Evolutionary conservation across 106 monocot species (phyloP), one percentile per base, ranked within the genome.

Genomic region (Phalaenopsis aphrodite): DNA sequence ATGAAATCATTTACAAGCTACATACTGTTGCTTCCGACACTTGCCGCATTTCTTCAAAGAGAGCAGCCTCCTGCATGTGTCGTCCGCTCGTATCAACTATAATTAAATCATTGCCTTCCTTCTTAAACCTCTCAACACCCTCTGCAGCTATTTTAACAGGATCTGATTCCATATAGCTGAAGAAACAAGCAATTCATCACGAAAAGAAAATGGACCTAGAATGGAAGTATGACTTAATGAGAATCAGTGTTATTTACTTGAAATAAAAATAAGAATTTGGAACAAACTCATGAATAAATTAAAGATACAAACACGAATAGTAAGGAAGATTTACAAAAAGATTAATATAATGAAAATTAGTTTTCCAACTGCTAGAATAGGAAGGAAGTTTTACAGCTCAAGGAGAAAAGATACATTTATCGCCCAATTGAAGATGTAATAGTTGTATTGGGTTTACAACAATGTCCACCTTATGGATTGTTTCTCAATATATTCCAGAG

Each of bases 41-140:
- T 95, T 99, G 93, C 10, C 98, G 93, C 95, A 99, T 99, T 88
- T 99, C 99, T 85, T 99, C 95, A 79, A 99, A 99, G 10, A 99
- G 86, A 37, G 99, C 95, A 86, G 91, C 99, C 85, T 99, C 99
- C 74, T 99, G 99, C 79, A 95, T 99, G 85, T 99, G 99, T 30
- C 95, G 86, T 11, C 99, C 99, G 87, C 93, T 99, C 39, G 99
- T 99, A 78, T 95, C 99, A 17, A 99, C 95, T 79, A 99, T 93
- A 79, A 95, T 95, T 11, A 99, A 87, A 88, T 99, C 99, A 88
- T 92, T 89, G 84, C 91, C 95, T 82, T 99, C 99, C 80, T 99
- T 87, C 86, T 91, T 99, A 79, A 95, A 99, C 72, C 89, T 95
- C 77, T 99, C 99, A 66, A 99, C 93, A 86, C 99, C 99, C 81